These are phyloP conservation scores for Globisporangium perplexum DNA, from an alignment of 352 stramenopile genomes.

Conservation along the genomic window DNA sequence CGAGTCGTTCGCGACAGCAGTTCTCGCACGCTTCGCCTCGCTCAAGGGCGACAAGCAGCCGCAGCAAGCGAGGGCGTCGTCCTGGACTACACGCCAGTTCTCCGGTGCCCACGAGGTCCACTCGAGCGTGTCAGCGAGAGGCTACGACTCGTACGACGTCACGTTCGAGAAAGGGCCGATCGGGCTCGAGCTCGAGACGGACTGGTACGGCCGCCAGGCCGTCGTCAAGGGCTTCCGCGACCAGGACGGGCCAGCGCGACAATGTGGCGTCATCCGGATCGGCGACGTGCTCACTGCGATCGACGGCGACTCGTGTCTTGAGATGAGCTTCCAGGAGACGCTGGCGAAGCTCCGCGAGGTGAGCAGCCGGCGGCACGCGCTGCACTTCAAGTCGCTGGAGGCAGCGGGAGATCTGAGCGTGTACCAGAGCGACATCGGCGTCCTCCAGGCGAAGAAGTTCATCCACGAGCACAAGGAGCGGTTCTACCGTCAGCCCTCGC, in stretches of 20 bases:
- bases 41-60: background rate
- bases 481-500: conserved; percentile 46
- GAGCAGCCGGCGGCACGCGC: conserved; percentile 34
- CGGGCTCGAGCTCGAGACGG: conserved; percentile 62
- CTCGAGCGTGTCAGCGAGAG: conserved; percentile 16
- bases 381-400: conserved; percentile 77
- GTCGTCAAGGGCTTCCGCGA: conserved; percentile 65
- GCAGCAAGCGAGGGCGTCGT: background rate
- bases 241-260: conserved; percentile 44
- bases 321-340: conserved; percentile 60
- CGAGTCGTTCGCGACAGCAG: conserved; percentile 6
- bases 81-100: conserved; percentile 10
- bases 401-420: conserved; percentile 57
- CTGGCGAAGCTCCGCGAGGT: conserved; percentile 37
- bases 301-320: conserved; percentile 62
- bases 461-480: conserved; percentile 76
- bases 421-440: conserved; percentile 53
- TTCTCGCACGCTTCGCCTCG: conserved; percentile 6
- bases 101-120: conserved; percentile 6
- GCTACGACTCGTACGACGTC: conserved; percentile 68
- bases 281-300: conserved; percentile 73
- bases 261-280: conserved; percentile 55
- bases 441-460: conserved; percentile 61
- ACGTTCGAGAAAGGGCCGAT: conserved; percentile 59
- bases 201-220: conserved; percentile 67